Percentiles rank a stretch among this genome's conserved stretches.
Evolutionary conservation across 2,329 filamentous ascomycete species (phyloP).

Genomic region (Lecanoromycetidae sp.): DNA sequence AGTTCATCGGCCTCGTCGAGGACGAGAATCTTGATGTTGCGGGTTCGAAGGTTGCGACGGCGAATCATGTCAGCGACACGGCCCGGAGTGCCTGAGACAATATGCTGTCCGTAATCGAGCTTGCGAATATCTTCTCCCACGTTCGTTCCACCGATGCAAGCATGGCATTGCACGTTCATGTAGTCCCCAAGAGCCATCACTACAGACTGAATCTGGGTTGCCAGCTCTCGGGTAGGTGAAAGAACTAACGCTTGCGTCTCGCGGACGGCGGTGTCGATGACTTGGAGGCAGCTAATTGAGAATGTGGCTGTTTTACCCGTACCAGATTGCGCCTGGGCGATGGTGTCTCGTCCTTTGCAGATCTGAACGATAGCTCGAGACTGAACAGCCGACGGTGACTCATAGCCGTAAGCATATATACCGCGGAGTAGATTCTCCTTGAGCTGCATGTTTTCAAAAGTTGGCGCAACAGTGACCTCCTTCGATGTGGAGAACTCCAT

Average conservation of each 20-base stretch:
- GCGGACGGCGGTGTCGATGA: slow-evolving; percentile 84
- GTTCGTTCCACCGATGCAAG: slow-evolving; percentile 95
- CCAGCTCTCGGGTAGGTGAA: slow-evolving; percentile 89
- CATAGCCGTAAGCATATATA: slow-evolving; percentile 97
- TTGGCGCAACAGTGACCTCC: slow-evolving; percentile 85
- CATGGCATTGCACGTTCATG: slow-evolving; percentile 99
- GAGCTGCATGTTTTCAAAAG: slow-evolving; percentile 89
- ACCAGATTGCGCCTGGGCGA: slow-evolving; percentile 93
- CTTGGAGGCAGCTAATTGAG: slow-evolving; percentile 89
- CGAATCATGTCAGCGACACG: slow-evolving; percentile 81
- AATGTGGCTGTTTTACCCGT: slow-evolving; percentile 96
- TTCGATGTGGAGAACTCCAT: slow-evolving; percentile 98
- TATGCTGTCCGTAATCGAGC: slow-evolving; percentile 93
- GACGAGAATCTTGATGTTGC: slow-evolving; percentile 67
- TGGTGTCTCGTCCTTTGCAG: slow-evolving; percentile 97
- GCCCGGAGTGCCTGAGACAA: slow-evolving; percentile 94
- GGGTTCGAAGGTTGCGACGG: slow-evolving; percentile 58
- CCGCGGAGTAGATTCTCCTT: slow-evolving; percentile 96
- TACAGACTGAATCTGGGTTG: slow-evolving; percentile 95
- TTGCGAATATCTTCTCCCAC: slow-evolving; percentile 96
- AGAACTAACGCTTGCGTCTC: slow-evolving; percentile 91
- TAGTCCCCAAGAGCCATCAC: slow-evolving; percentile 99
- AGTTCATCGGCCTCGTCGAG: slow-evolving; percentile 67
- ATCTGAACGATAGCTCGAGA: slow-evolving; percentile 97
- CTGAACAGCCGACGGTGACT: slow-evolving; percentile 94